These are phyloP conservation scores for Penicillium frequentans DNA, from an alignment of 2,329 filamentous ascomycete genomes.

Conservation along the genomic window DNA sequence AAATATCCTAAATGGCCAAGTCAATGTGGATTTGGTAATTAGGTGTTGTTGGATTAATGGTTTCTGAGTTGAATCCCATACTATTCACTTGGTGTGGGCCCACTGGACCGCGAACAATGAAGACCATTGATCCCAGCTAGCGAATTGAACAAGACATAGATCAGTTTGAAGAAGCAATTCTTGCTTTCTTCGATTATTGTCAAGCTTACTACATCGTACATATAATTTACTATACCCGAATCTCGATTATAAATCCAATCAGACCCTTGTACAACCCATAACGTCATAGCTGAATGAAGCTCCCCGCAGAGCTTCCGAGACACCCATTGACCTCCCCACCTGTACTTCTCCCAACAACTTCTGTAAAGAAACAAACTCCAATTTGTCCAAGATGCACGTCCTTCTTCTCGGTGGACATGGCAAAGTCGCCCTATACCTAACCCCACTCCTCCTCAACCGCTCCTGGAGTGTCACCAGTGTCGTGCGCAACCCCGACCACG, in stretches of 20 bases:
- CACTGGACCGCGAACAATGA: background rate
- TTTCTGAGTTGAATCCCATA: background rate
- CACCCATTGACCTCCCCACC: background rate
- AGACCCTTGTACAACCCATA: background rate
- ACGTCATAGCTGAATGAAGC: conserved; percentile 3
- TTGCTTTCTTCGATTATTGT: background rate
- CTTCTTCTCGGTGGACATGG: conserved; percentile 80
- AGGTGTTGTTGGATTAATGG: background rate
- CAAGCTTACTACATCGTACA: background rate
- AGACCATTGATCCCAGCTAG: background rate
- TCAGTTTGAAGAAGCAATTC: background rate
- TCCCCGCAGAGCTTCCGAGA: background rate
- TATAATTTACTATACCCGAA: background rate
- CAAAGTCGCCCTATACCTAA: conserved; percentile 72
- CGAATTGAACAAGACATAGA: background rate
- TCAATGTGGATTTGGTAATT: background rate
- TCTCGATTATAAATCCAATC: background rate
- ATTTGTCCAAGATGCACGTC: conserved; percentile 47
- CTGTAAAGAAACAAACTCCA: background rate
- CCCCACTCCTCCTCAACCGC: conserved; percentile 71
- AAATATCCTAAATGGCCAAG: background rate
- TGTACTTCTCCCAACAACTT: background rate
- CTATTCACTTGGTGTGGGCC: background rate
- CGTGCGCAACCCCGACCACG: conserved; percentile 71
- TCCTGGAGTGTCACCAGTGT: conserved; percentile 77